Evolutionary conservation across 371 early-diverging fungal genomes (phyloP).

Genomic region (Syncephalis plumigaleata): DNA sequence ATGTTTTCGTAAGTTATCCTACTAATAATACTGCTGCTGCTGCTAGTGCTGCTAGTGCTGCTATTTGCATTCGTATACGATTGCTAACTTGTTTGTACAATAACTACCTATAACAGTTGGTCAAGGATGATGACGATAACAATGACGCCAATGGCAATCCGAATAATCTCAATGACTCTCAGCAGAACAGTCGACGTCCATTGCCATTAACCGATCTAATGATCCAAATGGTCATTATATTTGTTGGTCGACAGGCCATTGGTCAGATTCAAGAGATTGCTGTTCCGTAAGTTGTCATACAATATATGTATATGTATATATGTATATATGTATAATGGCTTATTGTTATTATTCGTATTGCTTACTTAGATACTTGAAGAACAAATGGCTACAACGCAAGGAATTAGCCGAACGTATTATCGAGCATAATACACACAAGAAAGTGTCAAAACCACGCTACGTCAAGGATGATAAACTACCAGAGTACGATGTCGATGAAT

Average conservation of each 20-base stretch:
- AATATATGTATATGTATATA: too few relatives aligned
- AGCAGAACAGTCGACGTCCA: not conserved
- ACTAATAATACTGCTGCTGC: too few relatives aligned
- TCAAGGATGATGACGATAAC: too few relatives aligned
- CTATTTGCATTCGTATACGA: too few relatives aligned
- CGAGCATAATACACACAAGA: slow-evolving; percentile 4
- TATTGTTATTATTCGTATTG: not conserved
- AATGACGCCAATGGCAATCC: not conserved
- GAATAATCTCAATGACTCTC: not conserved
- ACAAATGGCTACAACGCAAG: slow-evolving; percentile 11
- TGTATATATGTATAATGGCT: too few relatives aligned
- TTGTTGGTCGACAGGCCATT: slow-evolving; percentile 27
- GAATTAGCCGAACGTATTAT: slow-evolving; percentile 8
- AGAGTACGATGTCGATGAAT: slow-evolving; percentile 11
- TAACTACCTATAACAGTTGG: too few relatives aligned
- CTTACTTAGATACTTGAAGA: slow-evolving; percentile 8
- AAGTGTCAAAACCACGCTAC: slow-evolving; percentile 17
- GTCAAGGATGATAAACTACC: slow-evolving; percentile 22
- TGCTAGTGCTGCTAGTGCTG: too few relatives aligned
- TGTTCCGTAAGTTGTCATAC: slow-evolving; percentile 14
- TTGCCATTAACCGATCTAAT: slow-evolving; percentile 20
- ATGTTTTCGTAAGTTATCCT: slow-evolving; percentile 14
- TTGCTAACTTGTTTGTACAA: too few relatives aligned
- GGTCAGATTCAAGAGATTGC: slow-evolving; percentile 19
- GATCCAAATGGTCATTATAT: slow-evolving; percentile 29